Conservation (phyloP, 148 eudicot genomes). For the Camellia japonica region DNA sequence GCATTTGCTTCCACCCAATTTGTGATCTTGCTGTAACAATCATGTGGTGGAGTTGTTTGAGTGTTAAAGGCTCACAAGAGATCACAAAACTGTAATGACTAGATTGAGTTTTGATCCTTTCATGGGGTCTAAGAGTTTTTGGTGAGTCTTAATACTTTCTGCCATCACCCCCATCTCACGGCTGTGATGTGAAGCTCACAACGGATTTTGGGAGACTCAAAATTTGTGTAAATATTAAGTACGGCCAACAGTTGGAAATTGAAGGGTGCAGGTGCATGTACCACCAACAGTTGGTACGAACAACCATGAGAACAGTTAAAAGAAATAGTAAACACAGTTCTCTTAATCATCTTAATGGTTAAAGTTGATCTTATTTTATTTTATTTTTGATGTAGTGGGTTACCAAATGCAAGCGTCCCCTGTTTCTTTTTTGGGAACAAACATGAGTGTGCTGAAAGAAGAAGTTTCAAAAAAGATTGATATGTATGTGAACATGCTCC, state of each 20-base stretch:
- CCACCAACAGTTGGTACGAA: background rate
- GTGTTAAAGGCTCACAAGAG: background rate
- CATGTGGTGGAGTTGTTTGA: background rate
- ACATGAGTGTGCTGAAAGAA: constrained; percentile 34
- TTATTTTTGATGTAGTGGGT: constrained; percentile 30
- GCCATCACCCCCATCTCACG: background rate
- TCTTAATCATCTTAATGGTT: background rate
- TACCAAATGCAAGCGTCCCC: constrained; percentile 34
- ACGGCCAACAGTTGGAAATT: background rate
- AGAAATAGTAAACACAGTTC: background rate
- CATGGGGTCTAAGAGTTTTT: background rate
- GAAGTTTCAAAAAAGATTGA: constrained; percentile 37
- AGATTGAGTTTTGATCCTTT: background rate
- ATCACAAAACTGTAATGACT: background rate
- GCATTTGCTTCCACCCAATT: background rate
- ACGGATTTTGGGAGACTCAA: background rate
- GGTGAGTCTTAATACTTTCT: background rate
- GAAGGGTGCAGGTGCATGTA: background rate
- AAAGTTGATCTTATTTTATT: background rate
- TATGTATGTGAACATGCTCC: constrained; percentile 30
- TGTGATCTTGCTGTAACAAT: background rate
- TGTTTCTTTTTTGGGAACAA: constrained; percentile 29
- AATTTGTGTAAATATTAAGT: background rate
- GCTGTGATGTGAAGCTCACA: background rate
- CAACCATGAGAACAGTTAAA: too few relatives aligned